These are phyloP conservation scores for Trichoderma sp. DNA, from an alignment of 2,329 filamentous ascomycete species.

Conservation along the genomic window DNA sequence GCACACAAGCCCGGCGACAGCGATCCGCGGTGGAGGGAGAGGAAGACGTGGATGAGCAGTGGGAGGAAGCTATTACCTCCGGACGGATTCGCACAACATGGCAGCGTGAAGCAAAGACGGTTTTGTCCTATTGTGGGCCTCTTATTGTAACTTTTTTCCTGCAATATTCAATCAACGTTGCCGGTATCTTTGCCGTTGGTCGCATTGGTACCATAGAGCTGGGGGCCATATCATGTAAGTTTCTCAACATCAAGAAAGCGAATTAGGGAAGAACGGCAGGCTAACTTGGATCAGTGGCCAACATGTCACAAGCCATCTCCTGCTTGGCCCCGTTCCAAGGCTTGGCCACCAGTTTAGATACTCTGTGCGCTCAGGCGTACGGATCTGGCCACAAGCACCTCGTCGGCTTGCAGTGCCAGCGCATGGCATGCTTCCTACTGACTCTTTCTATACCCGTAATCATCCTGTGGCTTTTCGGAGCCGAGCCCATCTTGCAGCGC, in stretches of 20 bases:
- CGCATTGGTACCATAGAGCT: slow-evolving; percentile 68
- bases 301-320: slow-evolving; percentile 80
- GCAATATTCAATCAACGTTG: slow-evolving; percentile 83
- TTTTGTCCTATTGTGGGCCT: slow-evolving; percentile 71
- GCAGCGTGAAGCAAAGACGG: slow-evolving; percentile 84
- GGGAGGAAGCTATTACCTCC: slow-evolving; percentile 81
- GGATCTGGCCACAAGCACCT: slow-evolving; percentile 88
- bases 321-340: slow-evolving; percentile 79
- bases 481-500: slow-evolving; percentile 63
- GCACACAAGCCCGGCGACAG: slow-evolving; percentile 40
- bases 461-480: slow-evolving; percentile 67
- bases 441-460: slow-evolving; percentile 72
- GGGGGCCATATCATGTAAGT: slow-evolving; percentile 50
- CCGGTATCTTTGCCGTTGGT: slow-evolving; percentile 78
- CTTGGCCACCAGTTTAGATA: slow-evolving; percentile 89
- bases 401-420: slow-evolving; percentile 80
- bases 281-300: slow-evolving; percentile 44
- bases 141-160: slow-evolving; percentile 73
- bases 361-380: slow-evolving; percentile 90
- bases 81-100: slow-evolving; percentile 88
- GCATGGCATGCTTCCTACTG: slow-evolving; percentile 80
- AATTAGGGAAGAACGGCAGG: too few relatives aligned
- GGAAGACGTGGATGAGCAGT: slow-evolving; percentile 70
- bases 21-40: slow-evolving; percentile 45
- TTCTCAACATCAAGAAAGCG: too few relatives aligned